These are phyloP conservation scores for Plasmodium sp. DNA, from an alignment of 169 alveolate species.

Conservation along the genomic window DNA sequence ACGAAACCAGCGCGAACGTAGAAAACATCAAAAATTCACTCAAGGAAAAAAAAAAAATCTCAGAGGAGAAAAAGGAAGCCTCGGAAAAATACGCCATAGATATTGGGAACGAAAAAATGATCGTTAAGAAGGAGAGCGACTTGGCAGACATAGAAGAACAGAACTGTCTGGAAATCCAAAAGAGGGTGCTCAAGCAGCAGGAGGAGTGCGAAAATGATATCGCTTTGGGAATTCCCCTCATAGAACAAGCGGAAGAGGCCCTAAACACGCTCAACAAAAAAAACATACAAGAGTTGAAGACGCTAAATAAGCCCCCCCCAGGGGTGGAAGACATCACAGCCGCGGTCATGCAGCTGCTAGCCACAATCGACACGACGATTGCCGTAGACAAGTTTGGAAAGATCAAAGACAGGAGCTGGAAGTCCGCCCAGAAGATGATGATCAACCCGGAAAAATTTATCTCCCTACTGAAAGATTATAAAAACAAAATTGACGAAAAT, in stretches of 20 bases:
- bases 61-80: conserved; percentile 93
- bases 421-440: conserved; percentile 96
- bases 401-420: conserved; percentile 93
- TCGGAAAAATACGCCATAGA: conserved; percentile 94
- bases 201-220: conserved; percentile 92
- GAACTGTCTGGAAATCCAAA: conserved; percentile 93
- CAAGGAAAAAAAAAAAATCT: conserved; percentile 90
- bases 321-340: conserved; percentile 94
- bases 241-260: conserved; percentile 94
- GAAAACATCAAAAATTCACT: conserved; percentile 91
- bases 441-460: conserved; percentile 94
- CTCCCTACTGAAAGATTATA: conserved; percentile 90
- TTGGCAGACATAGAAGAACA: conserved; percentile 94
- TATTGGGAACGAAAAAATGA: conserved; percentile 93
- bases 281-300: conserved; percentile 94
- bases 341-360: conserved; percentile 94
- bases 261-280: conserved; percentile 93
- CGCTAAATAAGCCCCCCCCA: conserved; percentile 95
- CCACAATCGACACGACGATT: conserved; percentile 90
- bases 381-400: conserved; percentile 94
- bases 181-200: conserved; percentile 89
- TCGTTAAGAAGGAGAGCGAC: conserved; percentile 92
- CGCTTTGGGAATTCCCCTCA: conserved; percentile 94
- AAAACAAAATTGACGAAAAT: conserved; percentile 90
- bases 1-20: conserved; percentile 77